These are phyloP conservation scores for Lodderomyces pseudojiufengensis DNA, from an alignment of 1,139 yeast species.

Conservation along the genomic window DNA sequence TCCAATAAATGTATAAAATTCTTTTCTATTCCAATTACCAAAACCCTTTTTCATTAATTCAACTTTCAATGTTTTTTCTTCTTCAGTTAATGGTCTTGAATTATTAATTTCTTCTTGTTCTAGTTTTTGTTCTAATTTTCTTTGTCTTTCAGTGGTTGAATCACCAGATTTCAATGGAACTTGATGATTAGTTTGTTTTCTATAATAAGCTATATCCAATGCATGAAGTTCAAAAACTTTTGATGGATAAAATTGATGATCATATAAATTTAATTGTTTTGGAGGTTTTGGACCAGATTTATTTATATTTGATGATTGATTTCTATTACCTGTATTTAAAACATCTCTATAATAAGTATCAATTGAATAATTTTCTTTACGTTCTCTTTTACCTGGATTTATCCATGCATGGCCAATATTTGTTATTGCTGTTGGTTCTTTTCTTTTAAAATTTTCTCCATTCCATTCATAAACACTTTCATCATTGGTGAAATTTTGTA, in stretches of 20 bases:
- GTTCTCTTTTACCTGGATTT: constrained; percentile 72
- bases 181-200: constrained; percentile 47
- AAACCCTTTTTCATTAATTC: constrained; percentile 57
- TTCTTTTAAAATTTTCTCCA: constrained; percentile 76
- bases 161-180: constrained; percentile 47
- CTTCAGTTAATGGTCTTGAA: constrained; percentile 64
- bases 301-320: constrained; percentile 20
- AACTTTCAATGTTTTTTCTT: constrained; percentile 56
- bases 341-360: constrained; percentile 80
- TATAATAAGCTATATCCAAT: constrained; percentile 58
- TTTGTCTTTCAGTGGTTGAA: constrained; percentile 34
- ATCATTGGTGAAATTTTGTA: constrained; percentile 64
- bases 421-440: constrained; percentile 40
- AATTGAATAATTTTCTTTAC: constrained; percentile 74
- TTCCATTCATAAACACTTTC: constrained; percentile 83
- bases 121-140: constrained; percentile 52
- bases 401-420: constrained; percentile 58
- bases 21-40: constrained; percentile 67
- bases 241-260: constrained; percentile 70
- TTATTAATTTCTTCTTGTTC: constrained; percentile 62
- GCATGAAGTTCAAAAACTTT: constrained; percentile 61
- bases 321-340: constrained; percentile 63
- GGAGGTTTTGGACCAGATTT: constrained; percentile 60
- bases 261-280: constrained; percentile 62
- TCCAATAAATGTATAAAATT: constrained; percentile 63